Evolutionary conservation across 1,139 yeast species (phyloP), one percentile per base, ranked within the genome.

Genomic region (Debaryomyces udenii): DNA sequence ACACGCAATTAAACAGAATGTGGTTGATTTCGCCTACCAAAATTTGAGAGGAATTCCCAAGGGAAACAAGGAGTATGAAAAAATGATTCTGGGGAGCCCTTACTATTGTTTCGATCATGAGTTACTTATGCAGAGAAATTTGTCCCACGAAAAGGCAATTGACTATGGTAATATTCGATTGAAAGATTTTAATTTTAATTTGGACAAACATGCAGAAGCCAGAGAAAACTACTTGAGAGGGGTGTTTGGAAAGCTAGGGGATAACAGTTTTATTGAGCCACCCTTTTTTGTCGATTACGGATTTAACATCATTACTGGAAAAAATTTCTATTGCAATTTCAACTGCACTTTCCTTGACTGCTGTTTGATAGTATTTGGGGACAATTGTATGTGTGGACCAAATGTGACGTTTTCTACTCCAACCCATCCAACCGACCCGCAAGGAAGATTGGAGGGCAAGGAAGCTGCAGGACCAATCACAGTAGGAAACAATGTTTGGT

Each of bases 401-500:
- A 79, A 78, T 52, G 85, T 79, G 4, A 66, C 78, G 1, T 64
- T 84, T 37, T 64, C 76, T 30, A 78, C 88, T 1, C 87, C 88
- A 2, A 73, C 83, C 0, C 91, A 84, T 52, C 84, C 86, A 2
- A 53, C 73, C 3, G 83, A 80, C 43, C 76, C 83, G 0, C 51
- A 62, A 13, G 60, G 64, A 39, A 64, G 90, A 40, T 48, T 55
- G 17, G 61, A 59, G 0, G 74, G 68, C 1, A 68, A 70, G 15
- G 87, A 82, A 53, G 75, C 64, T 49, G 83, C 84, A 0, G 55
- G 57, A 30, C 83, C 86, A 3, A 74, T 84, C 23, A 66, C 61
- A 2, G 80, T 84, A 20, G 88, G 85, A 0, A 70, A 80, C 53
- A 74, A 78, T 44, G 85, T 80, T 13, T 84, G 91, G 91, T 64